Percentiles rank a stretch among this genome's conserved stretches.
Evolutionary conservation across 257 asterid genomes (phyloP).

Genomic region (Orobanche coerulescens): DNA sequence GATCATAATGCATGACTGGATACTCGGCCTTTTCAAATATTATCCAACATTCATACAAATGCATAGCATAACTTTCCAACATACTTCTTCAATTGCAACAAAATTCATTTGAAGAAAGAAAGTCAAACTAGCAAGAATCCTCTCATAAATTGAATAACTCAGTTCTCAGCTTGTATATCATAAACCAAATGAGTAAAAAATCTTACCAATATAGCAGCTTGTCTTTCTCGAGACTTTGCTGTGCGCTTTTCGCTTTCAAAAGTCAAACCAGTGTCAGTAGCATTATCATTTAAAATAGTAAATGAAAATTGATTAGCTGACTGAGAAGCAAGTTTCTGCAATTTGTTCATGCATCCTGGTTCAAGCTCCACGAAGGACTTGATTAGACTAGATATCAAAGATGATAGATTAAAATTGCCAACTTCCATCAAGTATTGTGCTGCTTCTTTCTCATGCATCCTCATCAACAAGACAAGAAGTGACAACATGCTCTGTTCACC

Average conservation of each 20-base stretch:
- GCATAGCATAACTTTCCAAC: slow-evolving; percentile 13
- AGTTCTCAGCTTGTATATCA: not conserved
- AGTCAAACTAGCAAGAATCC: slow-evolving; percentile 4
- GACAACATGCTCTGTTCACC: slow-evolving; percentile 89
- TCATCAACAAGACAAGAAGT: slow-evolving; percentile 79
- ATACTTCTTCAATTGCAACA: slow-evolving; percentile 6
- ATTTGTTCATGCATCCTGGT: slow-evolving; percentile 56
- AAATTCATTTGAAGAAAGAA: slow-evolving; percentile 2
- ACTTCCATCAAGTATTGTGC: slow-evolving; percentile 51
- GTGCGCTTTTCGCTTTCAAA: slow-evolving; percentile 72
- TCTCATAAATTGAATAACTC: not conserved
- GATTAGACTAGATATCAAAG: slow-evolving; percentile 50
- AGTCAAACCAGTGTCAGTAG: slow-evolving; percentile 27
- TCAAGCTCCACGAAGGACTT: slow-evolving; percentile 74
- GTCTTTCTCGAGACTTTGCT: slow-evolving; percentile 93
- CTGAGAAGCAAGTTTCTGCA: slow-evolving; percentile 78
- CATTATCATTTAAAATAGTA: slow-evolving; percentile 30
- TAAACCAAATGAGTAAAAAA: not conserved
- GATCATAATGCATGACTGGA: not conserved
- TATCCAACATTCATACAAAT: not conserved
- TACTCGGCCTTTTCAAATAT: slow-evolving; percentile 2
- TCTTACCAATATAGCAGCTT: slow-evolving; percentile 90
- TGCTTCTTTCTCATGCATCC: slow-evolving; percentile 61
- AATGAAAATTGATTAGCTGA: slow-evolving; percentile 51
- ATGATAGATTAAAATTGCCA: slow-evolving; percentile 42